Evolutionary conservation across 768 basidiomycete species (phyloP), one percentile per base, ranked within the genome.

Genomic region (Russula brevipes): DNA sequence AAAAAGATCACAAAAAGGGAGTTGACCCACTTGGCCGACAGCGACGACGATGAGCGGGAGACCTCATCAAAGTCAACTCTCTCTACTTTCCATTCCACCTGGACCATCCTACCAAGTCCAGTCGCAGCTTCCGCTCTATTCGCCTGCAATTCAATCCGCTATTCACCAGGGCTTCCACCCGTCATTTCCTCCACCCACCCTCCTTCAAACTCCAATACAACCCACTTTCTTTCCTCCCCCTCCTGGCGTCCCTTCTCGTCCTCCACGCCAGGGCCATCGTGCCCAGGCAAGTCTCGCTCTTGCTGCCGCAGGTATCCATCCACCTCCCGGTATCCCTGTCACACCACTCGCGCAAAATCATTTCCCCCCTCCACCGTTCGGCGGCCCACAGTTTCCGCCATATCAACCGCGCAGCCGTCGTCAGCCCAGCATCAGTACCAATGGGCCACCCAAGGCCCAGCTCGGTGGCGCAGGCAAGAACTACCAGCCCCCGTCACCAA

Each of bases 371-470:
- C 80, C 79, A 1, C 75, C 86, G 64, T 76, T 82, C 69, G 68
- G 80, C 1, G 73, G 71, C n/a, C 30, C 73, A 69, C 57, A 77
- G 72, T 58, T 78, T 76, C 63, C 78, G 39, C 58, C 59, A 36
- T 38, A 71, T 56, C 59, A 84, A 82, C 3, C 81, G 35, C 76
- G 87, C 59, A 87, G 79, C 70, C 80, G 87, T 72, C 80, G 89
- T 47, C 82, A 88, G 60, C 81, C 80, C 16, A 82, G 81, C 66
- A 66, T 87, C 49, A 89, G 86, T 71, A 83, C 88, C 46, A 91
- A 91, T 12, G 91, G 91, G 7, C 91, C 91, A n/a, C 91, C 91
- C 9, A 94, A 93, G 72, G 91, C 91, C 0, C 81, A 85, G 0
- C 76, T 94, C 2, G 91, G 91, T 17, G 91, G 91, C 0, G 90